Percentiles rank a stretch among this genome's conserved stretches.
These are phyloP conservation scores for Phytophthora syringae DNA, from an alignment of 352 stramenopile genomes.

Conservation along the genomic window DNA sequence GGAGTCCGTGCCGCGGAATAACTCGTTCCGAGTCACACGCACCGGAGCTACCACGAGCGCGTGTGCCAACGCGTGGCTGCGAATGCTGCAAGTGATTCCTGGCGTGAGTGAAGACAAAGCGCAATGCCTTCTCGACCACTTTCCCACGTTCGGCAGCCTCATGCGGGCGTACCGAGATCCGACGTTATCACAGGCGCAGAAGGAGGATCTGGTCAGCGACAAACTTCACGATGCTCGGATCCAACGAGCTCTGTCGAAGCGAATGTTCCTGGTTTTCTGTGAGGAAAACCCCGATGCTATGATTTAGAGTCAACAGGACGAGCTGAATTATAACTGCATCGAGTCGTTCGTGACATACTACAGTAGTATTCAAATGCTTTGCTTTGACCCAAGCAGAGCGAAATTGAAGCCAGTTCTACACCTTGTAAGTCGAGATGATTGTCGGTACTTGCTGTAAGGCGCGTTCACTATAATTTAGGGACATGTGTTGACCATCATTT, in stretches of 20 bases:
- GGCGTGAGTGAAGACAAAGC: constrained; percentile 76
- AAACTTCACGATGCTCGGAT: constrained; percentile 52
- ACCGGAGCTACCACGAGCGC: constrained; percentile 50
- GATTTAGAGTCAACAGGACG: too few species aligned
- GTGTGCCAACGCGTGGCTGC: constrained; percentile 70
- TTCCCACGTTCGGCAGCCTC: constrained; percentile 63
- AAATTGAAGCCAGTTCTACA: too few species aligned
- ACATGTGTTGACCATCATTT: too few species aligned
- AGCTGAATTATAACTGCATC: too few species aligned
- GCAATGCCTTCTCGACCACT: constrained; percentile 67
- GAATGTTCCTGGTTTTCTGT: constrained; percentile 66
- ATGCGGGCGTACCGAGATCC: constrained; percentile 56
- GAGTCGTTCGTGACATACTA: too few species aligned
- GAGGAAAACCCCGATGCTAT: constrained; percentile 41
- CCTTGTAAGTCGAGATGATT: too few species aligned
- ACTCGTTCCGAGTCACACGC: constrained; percentile 63
- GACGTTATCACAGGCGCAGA: constrained; percentile 34
- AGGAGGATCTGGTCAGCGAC: constrained; percentile 64
- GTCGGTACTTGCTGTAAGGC: too few species aligned
- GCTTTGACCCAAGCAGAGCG: too few species aligned
- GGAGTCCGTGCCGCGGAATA: constrained; percentile 59
- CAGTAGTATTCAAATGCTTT: too few species aligned
- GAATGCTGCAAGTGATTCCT: constrained; percentile 84
- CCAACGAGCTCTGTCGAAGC: constrained; percentile 56
- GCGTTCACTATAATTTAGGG: too few species aligned